These are phyloP conservation scores for Eimeria praecox DNA, from an alignment of 169 alveolate species.

Conservation along the genomic window DNA sequence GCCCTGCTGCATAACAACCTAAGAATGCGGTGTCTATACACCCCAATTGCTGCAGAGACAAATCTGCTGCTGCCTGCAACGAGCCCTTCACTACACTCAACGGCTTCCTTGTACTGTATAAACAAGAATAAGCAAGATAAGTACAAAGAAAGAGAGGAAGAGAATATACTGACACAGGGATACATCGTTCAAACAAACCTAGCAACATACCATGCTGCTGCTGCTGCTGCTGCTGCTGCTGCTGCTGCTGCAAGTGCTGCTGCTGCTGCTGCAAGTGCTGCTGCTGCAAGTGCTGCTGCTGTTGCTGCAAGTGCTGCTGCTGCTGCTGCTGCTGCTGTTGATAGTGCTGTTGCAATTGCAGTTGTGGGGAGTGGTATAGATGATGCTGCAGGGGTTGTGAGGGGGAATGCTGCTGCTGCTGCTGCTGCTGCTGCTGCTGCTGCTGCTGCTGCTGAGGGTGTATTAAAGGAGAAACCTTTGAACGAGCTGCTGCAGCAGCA, in stretches of 20 bases:
- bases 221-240: neutral
- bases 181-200: slow-evolving; percentile 16
- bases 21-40: slow-evolving; percentile 86
- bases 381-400: no score
- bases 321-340: neutral
- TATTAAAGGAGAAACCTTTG: neutral
- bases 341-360: neutral
- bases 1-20: slow-evolving; percentile 86
- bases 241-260: neutral
- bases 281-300: no score
- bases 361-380: neutral
- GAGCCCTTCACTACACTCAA: slow-evolving; percentile 85
- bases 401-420: no score
- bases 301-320: neutral
- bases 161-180: slow-evolving; percentile 11
- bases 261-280: neutral
- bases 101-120: slow-evolving; percentile 86
- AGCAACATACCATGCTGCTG: no score
- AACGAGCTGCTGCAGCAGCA: neutral
- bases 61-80: slow-evolving; percentile 68
- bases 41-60: slow-evolving; percentile 82
- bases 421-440: neutral
- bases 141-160: slow-evolving; percentile 64
- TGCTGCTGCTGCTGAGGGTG: neutral
- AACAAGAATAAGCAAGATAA: slow-evolving; percentile 82